Conservation (phyloP, 768 basidiomycete genomes). For the Agaricus blazei region DNA sequence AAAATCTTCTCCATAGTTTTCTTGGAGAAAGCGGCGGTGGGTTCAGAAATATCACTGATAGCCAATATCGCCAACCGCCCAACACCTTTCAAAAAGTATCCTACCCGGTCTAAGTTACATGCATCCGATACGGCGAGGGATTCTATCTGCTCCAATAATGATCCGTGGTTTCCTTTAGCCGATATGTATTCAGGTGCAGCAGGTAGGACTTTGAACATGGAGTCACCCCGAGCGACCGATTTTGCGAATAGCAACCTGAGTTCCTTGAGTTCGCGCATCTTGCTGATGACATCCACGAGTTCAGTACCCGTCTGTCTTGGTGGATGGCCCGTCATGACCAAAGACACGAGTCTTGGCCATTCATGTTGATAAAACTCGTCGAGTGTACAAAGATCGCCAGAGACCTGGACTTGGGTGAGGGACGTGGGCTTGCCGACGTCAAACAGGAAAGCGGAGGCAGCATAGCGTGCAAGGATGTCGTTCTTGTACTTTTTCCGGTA, state of each 20-base stretch:
- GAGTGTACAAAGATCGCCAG: conserved; percentile 29
- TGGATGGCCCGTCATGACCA: conserved; percentile 34
- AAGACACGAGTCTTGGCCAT: conserved; percentile 32
- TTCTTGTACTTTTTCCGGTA: conserved; percentile 34
- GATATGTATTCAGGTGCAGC: conserved; percentile 11
- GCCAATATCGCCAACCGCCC: conserved; percentile 31
- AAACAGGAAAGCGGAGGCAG: conserved; percentile 25
- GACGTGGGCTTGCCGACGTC: conserved; percentile 24
- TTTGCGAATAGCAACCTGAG: conserved; percentile 30
- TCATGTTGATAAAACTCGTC: conserved; percentile 23
- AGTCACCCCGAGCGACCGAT: conserved; percentile 18
- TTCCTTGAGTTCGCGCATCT: conserved; percentile 29
- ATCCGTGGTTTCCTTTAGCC: conserved; percentile 16
- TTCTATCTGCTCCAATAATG: conserved; percentile 24
- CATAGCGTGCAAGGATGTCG: conserved; percentile 26
- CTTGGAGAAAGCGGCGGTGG: conserved; percentile 26
- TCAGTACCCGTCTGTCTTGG: conserved; percentile 22
- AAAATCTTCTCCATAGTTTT: conserved; percentile 28
- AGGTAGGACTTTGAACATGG: conserved; percentile 21
- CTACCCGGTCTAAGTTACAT: conserved; percentile 25
- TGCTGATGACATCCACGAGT: conserved; percentile 26
- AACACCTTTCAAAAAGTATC: conserved; percentile 24
- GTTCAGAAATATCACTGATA: conserved; percentile 28
- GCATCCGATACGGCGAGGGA: conserved; percentile 33
- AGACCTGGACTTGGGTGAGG: conserved; percentile 32